Percentiles rank a stretch among this genome's conserved stretches.
Conservation (phyloP, 106 monocot genomes). For the Dendrobium huoshanense region DNA sequence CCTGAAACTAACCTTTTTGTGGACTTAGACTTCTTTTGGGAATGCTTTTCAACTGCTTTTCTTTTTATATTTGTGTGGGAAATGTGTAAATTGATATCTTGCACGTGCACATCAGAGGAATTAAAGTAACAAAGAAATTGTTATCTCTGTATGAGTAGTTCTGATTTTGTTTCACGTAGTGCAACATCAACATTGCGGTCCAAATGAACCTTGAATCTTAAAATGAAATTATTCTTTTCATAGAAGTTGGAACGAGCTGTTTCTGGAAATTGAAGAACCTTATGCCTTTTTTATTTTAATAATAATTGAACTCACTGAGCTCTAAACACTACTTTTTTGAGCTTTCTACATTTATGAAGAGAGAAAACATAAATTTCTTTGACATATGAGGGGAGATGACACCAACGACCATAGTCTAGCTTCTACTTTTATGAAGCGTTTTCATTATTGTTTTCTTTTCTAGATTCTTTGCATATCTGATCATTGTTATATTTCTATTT, state of each 20-base stretch:
- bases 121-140: no score
- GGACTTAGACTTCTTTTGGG: no score
- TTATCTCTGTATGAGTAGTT: no score
- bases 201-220: no score
- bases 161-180: no score
- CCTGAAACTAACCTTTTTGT: no score
- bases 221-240: no score
- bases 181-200: no score
- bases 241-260: not conserved
- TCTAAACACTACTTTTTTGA: not conserved
- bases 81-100: no score
- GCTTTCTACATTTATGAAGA: not conserved
- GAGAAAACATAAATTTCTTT: not conserved
- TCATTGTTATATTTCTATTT: not conserved
- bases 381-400: conserved; percentile 2
- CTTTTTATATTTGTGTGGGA: no score
- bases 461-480: not conserved
- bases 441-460: not conserved
- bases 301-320: not conserved
- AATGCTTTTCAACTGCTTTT: no score
- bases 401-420: not conserved
- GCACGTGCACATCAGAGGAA: no score
- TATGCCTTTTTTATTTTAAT: not conserved
- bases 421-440: not conserved
- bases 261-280: not conserved